phyloP scores from a whole-genome alignment of 768 basidiomycete species.

The Suillus sp. region DNA sequence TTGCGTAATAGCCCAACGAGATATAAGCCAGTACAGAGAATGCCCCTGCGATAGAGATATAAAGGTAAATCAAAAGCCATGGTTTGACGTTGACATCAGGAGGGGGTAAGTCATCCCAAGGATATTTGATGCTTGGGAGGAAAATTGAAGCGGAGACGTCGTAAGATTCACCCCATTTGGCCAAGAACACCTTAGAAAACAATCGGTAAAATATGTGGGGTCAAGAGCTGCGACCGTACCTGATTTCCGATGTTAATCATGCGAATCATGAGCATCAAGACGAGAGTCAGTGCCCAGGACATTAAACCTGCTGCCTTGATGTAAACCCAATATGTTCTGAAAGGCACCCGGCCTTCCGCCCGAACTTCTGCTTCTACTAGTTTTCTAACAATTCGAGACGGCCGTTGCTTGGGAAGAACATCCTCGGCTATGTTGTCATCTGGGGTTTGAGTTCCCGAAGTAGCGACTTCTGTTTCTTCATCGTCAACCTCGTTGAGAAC shows the following conservation, averaged over 20 bases:
- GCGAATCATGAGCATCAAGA: slow-evolving; percentile 56
- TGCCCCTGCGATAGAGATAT: slow-evolving; percentile 62
- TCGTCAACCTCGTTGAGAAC: slow-evolving; percentile 51
- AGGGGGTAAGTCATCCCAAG: slow-evolving; percentile 55
- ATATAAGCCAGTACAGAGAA: slow-evolving; percentile 56
- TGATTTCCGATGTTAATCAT: slow-evolving; percentile 59
- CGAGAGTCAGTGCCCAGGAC: slow-evolving; percentile 55
- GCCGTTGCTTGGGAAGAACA: slow-evolving; percentile 13
- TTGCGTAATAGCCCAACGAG: slow-evolving; percentile 66
- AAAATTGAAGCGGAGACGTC: slow-evolving; percentile 23
- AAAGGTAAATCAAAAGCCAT: slow-evolving; percentile 66
- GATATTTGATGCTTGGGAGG: slow-evolving; percentile 28
- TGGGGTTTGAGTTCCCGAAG: slow-evolving; percentile 19
- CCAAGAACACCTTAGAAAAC: slow-evolving; percentile 56
- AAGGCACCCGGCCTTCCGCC: slow-evolving; percentile 65
- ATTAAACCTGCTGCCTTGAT: slow-evolving; percentile 59
- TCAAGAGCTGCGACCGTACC: slow-evolving; percentile 34
- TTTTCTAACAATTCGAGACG: slow-evolving; percentile 42
- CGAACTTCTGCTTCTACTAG: slow-evolving; percentile 63
- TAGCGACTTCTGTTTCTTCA: slow-evolving; percentile 31
- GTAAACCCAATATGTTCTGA: slow-evolving; percentile 62
- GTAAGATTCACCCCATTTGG: slow-evolving; percentile 72
- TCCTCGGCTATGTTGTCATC: slow-evolving; percentile 40
- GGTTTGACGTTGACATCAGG: slow-evolving; percentile 62
- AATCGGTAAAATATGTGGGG: slow-evolving; percentile 6